Evolutionary conservation across 768 basidiomycete genomes (phyloP).

Genomic region (Suillus alpinus): DNA sequence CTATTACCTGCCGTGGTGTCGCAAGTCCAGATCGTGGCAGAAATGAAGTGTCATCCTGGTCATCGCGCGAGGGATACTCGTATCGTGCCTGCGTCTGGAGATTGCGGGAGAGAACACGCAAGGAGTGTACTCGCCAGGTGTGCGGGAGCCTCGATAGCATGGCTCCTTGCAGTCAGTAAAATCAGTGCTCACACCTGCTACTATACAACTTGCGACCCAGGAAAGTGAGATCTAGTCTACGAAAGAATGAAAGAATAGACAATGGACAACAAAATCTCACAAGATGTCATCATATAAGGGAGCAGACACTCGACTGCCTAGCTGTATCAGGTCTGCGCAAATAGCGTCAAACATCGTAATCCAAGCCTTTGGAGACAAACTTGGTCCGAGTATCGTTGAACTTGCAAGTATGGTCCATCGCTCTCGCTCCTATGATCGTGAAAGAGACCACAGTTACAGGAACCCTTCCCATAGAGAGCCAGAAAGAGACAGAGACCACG

Average conservation of each 20-base stretch:
- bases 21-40: conserved; percentile 48
- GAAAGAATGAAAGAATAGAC: not conserved
- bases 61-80: conserved; percentile 36
- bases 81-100: conserved; percentile 59
- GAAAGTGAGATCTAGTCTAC: not conserved
- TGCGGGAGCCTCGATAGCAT: conserved; percentile 23
- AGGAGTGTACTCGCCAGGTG: conserved; percentile 21
- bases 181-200: too few relatives aligned
- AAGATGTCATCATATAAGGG: not conserved
- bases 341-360: not conserved
- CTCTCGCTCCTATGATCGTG: conserved; percentile 43
- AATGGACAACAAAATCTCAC: not conserved
- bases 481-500: not conserved
- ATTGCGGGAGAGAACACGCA: conserved; percentile 30
- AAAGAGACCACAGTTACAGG: conserved; percentile 29
- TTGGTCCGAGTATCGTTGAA: not conserved
- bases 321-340: not conserved
- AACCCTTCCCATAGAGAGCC: conserved; percentile 23
- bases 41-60: conserved; percentile 30
- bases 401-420: conserved; percentile 39
- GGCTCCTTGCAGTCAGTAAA: not conserved
- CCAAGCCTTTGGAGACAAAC: conserved; percentile 1
- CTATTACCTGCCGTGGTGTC: conserved; percentile 52
- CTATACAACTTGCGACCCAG: not conserved
- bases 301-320: not conserved